Evolutionary conservation across 2,329 filamentous ascomycete species (phyloP).

Genomic region (Penicillium sp.): DNA sequence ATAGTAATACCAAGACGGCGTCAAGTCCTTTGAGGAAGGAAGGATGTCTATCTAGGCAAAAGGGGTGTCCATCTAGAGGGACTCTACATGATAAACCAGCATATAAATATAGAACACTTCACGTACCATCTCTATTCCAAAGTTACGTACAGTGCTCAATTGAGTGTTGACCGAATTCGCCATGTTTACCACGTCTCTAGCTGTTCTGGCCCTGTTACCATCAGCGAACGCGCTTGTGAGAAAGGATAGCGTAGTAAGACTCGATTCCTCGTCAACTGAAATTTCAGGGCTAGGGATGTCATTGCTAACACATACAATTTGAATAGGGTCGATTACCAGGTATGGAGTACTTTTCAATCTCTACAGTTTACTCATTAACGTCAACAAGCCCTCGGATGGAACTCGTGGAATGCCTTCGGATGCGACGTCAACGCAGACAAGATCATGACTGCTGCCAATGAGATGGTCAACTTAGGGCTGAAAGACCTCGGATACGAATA

Average conservation of each 20-base stretch:
- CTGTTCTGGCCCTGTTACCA: conserved; percentile 18
- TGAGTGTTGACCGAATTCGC: background rate
- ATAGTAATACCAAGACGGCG: too few species aligned
- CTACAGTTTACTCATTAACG: too few species aligned
- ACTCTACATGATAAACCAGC: conserved; percentile 1
- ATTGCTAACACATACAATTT: background rate
- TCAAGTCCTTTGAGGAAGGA: too few species aligned
- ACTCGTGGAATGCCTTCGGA: conserved; percentile 45
- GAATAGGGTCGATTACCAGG: conserved; percentile 24
- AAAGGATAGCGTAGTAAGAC: conserved; percentile 25
- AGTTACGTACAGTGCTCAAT: background rate
- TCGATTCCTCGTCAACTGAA: background rate
- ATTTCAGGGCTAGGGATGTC: too few species aligned
- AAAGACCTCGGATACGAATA: conserved; percentile 50
- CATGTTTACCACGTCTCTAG: conserved; percentile 10
- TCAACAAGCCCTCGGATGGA: conserved; percentile 38
- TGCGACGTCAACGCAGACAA: conserved; percentile 47
- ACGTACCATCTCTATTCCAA: background rate
- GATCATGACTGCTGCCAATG: conserved; percentile 44
- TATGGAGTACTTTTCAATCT: too few species aligned
- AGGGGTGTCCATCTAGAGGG: too few species aligned
- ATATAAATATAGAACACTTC: background rate
- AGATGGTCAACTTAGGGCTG: conserved; percentile 45
- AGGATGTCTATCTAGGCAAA: too few species aligned
- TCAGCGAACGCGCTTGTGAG: conserved; percentile 23